Conservation (phyloP, 2,329 filamentous ascomycete species). For the Diaporthe eres region DNA sequence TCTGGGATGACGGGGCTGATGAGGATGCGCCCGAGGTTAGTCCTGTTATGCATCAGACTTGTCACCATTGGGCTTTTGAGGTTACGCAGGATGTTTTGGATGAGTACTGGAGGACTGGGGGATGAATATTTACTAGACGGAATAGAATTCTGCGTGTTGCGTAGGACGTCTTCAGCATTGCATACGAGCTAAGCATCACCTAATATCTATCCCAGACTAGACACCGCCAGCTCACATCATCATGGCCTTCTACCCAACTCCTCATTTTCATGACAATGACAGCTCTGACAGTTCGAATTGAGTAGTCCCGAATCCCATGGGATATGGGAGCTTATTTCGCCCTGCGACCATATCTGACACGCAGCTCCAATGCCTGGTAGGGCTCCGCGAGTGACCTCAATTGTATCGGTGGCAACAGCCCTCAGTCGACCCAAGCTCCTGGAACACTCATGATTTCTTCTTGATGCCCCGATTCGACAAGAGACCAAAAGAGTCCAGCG, state of each 20-base stretch:
- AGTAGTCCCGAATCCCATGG: neutral
- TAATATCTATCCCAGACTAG: neutral
- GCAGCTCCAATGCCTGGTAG: neutral
- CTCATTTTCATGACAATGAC: too few species aligned
- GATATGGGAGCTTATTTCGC: neutral
- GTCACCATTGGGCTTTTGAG: slow-evolving; percentile 69
- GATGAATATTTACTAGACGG: neutral
- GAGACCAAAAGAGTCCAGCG: neutral
- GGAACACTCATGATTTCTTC: neutral
- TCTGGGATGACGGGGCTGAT: slow-evolving; percentile 63
- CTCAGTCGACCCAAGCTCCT: slow-evolving; percentile 2
- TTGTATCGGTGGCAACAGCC: neutral
- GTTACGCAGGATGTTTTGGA: slow-evolving; percentile 64
- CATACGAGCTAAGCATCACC: neutral
- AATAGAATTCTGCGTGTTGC: neutral
- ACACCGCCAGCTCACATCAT: too few species aligned
- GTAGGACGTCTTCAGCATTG: too few species aligned
- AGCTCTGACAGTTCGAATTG: neutral
- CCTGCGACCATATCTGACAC: neutral
- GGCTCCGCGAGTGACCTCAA: neutral
- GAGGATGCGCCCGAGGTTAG: slow-evolving; percentile 59
- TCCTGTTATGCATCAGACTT: slow-evolving; percentile 70
- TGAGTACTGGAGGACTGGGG: slow-evolving; percentile 57
- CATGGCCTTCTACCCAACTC: too few species aligned
- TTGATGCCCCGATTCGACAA: neutral